A percentile compares a stretch with the other conserved stretches of the same genome.
These are phyloP conservation scores for Kitagawia praeruptora DNA, from an alignment of 129 eudicot species.

Conservation along the genomic window DNA sequence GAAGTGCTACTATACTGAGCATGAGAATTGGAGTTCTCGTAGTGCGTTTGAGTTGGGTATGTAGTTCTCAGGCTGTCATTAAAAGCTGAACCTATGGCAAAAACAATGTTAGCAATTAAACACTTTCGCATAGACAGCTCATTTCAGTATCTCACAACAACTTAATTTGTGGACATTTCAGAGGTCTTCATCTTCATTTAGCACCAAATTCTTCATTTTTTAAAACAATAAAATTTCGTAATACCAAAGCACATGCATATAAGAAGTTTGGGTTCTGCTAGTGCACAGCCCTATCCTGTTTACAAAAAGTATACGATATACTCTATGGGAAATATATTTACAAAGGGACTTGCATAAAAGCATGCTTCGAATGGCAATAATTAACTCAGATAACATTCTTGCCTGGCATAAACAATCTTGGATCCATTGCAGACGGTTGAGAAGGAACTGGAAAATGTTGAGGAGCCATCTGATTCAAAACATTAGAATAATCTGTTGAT, in stretches of 20 bases:
- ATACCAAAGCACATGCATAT: not conserved
- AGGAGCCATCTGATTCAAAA: constrained; percentile 37
- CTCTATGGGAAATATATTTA: too few species aligned
- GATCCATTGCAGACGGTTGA: constrained; percentile 38
- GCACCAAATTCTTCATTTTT: not conserved
- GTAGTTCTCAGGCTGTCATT: constrained; percentile 31
- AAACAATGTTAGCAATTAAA: too few species aligned
- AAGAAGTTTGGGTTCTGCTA: too few species aligned
- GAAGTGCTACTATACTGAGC: constrained; percentile 37
- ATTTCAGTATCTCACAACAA: not conserved
- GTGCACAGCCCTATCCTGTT: not conserved
- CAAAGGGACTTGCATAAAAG: not conserved
- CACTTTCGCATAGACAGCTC: not conserved
- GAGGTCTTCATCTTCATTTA: too few species aligned
- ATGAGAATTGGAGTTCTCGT: constrained; percentile 32
- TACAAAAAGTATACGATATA: not conserved
- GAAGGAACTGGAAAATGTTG: constrained; percentile 36
- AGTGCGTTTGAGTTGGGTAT: constrained; percentile 50
- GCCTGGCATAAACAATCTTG: constrained; percentile 56
- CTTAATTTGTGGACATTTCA: not conserved
- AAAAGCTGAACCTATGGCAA: constrained; percentile 21
- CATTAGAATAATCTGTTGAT: constrained; percentile 40
- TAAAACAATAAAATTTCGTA: too few species aligned
- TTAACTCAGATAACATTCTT: not conserved
- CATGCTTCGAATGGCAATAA: not conserved